Evolutionary conservation across 345 rosid genomes (phyloP).

Genomic region (Boechera retrofracta): DNA sequence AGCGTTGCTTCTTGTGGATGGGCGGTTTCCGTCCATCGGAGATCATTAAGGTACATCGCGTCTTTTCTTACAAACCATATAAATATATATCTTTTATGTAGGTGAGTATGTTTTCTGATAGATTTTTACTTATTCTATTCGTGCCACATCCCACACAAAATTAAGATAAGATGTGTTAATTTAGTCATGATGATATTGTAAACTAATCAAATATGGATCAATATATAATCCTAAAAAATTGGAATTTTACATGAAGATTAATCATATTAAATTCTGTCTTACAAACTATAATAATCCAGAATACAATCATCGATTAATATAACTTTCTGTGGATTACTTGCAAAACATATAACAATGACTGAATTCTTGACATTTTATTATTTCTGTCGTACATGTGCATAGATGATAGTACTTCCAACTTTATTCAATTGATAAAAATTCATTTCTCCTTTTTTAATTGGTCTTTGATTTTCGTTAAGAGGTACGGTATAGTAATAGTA

Average conservation of each 20-base stretch:
- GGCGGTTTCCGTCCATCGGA: constrained; percentile 98
- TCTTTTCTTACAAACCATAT: constrained; percentile 16
- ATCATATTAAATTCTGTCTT: not conserved
- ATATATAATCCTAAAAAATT: not conserved
- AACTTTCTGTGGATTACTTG: constrained; percentile 10
- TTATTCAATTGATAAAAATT: not conserved
- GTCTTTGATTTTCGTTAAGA: constrained; percentile 15
- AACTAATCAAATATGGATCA: constrained; percentile 7
- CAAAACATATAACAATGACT: constrained; percentile 13
- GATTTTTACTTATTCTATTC: not conserved
- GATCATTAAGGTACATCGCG: constrained; percentile 76
- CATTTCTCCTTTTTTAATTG: not conserved
- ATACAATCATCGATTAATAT: constrained; percentile 25
- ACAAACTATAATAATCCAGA: constrained; percentile 3
- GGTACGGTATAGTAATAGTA: constrained; percentile 34
- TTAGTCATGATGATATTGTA: constrained; percentile 6
- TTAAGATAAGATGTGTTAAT: constrained; percentile 9
- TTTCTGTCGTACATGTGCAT: not conserved
- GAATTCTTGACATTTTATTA: constrained; percentile 8
- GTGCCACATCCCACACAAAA: not conserved
- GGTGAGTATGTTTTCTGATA: not conserved
- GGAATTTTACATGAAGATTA: constrained; percentile 9
- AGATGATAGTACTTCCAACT: constrained; percentile 30
- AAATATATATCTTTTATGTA: not conserved
- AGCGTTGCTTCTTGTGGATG: constrained; percentile 99